Percentiles rank a stretch among this genome's conserved stretches.
These are phyloP conservation scores for Geotrichum bryndzae DNA, from an alignment of 1,139 yeast genomes.

Conservation along the genomic window DNA sequence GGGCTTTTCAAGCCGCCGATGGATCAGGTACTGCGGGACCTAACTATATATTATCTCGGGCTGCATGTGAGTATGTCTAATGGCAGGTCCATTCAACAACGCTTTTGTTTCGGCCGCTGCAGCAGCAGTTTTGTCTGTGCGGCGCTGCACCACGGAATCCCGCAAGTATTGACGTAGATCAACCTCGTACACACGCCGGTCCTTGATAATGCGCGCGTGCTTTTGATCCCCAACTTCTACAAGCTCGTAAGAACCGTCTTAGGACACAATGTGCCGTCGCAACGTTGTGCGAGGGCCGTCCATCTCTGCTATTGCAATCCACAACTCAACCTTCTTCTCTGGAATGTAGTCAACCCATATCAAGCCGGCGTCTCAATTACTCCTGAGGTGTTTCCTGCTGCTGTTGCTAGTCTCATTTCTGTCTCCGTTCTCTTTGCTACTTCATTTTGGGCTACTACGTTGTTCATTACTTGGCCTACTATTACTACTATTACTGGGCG, in stretches of 20 bases:
- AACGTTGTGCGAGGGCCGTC: constrained; percentile 8
- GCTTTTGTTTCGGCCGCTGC: background rate
- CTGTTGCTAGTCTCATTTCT: background rate
- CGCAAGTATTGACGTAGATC: background rate
- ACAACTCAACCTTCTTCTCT: constrained; percentile 5
- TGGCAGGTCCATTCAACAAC: background rate
- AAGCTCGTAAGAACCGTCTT: background rate
- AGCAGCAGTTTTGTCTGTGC: background rate
- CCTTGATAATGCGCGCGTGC: background rate
- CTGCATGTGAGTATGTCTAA: background rate
- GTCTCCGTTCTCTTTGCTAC: background rate
- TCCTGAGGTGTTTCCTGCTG: background rate
- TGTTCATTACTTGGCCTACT: background rate
- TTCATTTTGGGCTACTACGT: background rate
- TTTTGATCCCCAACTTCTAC: background rate
- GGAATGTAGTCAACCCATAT: constrained; percentile 14
- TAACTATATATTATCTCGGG: background rate
- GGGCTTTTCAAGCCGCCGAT: background rate
- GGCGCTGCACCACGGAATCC: background rate
- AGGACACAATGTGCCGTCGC: constrained; percentile 7
- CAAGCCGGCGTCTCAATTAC: constrained; percentile 7
- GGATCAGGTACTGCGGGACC: background rate
- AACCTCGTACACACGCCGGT: background rate
- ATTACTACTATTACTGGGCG: background rate
- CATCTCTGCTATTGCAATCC: constrained; percentile 13